phyloP scores from a whole-genome alignment of 2,329 filamentous ascomycete species.

The Phyllachora maydis region DNA sequence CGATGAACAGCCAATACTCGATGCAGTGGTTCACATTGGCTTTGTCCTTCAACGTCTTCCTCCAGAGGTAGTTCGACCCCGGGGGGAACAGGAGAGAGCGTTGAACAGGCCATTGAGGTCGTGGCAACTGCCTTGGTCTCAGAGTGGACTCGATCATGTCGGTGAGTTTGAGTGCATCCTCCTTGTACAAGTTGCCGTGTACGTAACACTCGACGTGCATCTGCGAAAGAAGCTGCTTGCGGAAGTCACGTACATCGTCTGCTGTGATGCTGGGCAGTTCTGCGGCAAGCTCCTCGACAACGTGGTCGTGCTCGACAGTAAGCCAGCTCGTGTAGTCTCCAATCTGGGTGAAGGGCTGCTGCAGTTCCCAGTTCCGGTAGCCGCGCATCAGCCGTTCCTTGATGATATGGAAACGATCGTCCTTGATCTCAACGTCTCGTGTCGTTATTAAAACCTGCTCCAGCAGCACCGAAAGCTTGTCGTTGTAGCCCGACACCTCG shows the following conservation, averaged over 20 bases:
- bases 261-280: conserved; percentile 58
- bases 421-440: conserved; percentile 62
- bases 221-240: conserved; percentile 61
- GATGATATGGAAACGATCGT: conserved; percentile 80
- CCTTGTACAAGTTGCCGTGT: conserved; percentile 86
- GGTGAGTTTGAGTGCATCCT: conserved; percentile 73
- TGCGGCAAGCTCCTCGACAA: conserved; percentile 59
- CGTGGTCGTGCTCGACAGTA: conserved; percentile 53
- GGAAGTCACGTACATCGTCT: conserved; percentile 57
- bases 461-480: conserved; percentile 78
- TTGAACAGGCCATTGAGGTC: conserved; percentile 58
- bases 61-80: conserved; percentile 69
- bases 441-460: conserved; percentile 76
- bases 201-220: conserved; percentile 74
- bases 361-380: conserved; percentile 72
- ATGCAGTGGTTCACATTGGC: conserved; percentile 80
- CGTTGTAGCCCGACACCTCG: conserved; percentile 78
- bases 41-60: conserved; percentile 61
- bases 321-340: conserved; percentile 68
- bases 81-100: conserved; percentile 59
- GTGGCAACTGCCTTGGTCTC: conserved; percentile 51
- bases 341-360: conserved; percentile 78
- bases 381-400: conserved; percentile 63
- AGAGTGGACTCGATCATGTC: conserved; percentile 63
- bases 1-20: conserved; percentile 56